Base-by-base conservation (phyloP, 441 rosid genomes). In the Syzygium malaccense region DNA sequence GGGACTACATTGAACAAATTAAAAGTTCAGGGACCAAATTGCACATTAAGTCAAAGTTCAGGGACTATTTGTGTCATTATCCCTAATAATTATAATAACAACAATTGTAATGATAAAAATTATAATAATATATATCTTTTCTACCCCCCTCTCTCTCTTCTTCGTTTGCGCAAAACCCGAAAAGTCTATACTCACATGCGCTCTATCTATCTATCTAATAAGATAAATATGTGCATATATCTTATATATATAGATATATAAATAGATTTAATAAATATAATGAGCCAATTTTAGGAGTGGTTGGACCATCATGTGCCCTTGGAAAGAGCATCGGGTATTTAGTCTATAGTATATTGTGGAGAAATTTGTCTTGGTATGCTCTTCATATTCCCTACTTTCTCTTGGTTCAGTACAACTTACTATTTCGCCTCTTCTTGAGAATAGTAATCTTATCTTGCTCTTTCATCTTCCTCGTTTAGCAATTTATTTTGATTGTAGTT, bases 81-180 rank as follows among this genome's bases (percentile, higher is more conserved):
- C n/a, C n/a, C n/a, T n/a, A n/a, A n/a, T n/a, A n/a, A n/a, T n/a
- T n/a, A 54, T 4, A 90, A 60, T 90, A 90, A 91, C 86, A 60
- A 91, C 4, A 68, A 68, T 68, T 10, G 23, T 33, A 90, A 55
- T 88, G 89, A 90, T 87, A 48, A 92, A 91, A 90, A 41, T 54
- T 86, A 32, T 68, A 18, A 68, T 33, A 33, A 23, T 33, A 10
- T 2, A 33, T 68, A 33, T 33, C 12, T 68, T 68, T 32, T 33
- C 66, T 28, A 15, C 8, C 30, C 0, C 32, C 8, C 78, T 58
- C 30, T 26, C 30, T 26, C 66, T 58, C 66, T 26, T 9, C 2
- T 5, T 60, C 33, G 33, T 62, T 14, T 62, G 33, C 33, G 71
- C 71, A 62, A 62, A 62, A 62, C 71, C 71, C 71, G 19, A 58